A percentile compares a stretch with the other conserved stretches of the same genome.
Conservation (phyloP, 768 basidiomycete species). For the Clathrus columnatus region DNA sequence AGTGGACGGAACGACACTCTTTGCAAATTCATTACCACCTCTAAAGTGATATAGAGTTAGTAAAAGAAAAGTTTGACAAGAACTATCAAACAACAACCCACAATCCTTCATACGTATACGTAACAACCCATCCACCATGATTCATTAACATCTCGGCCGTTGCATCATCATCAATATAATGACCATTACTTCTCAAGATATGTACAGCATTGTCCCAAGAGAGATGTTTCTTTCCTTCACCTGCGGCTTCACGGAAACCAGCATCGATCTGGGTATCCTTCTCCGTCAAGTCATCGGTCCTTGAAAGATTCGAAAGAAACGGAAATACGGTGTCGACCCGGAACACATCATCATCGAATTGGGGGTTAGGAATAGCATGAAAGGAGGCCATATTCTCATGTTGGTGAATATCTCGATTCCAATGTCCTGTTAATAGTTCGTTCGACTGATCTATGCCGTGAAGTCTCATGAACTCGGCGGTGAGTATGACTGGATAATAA, state of each 20-base stretch:
- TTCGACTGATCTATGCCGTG: conserved; percentile 26
- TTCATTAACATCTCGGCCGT: conserved; percentile 25
- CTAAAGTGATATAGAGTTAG: conserved; percentile 18
- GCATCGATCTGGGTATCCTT: conserved; percentile 12
- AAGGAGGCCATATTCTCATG: conserved; percentile 24
- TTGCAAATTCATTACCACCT: conserved; percentile 35
- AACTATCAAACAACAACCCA: conserved; percentile 21
- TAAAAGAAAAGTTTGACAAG: conserved; percentile 1
- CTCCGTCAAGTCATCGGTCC: conserved; percentile 26
- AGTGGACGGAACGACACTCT: conserved; percentile 32
- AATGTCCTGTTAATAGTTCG: conserved; percentile 31
- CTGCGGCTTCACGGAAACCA: conserved; percentile 18
- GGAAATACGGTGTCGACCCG: conserved; percentile 29
- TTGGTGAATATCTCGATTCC: conserved; percentile 29
- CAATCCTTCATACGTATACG: conserved; percentile 34
- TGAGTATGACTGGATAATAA: conserved; percentile 31
- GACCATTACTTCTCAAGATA: conserved; percentile 21
- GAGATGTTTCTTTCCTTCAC: conserved; percentile 13
- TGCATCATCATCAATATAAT: conserved; percentile 18
- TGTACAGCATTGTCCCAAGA: conserved; percentile 16
- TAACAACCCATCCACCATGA: conserved; percentile 31
- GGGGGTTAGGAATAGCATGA: conserved; percentile 29
- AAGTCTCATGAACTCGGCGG: conserved; percentile 34
- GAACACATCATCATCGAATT: conserved; percentile 33
- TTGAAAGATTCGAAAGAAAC: conserved; percentile 22